These are phyloP conservation scores for Cryptococcus hybrid DNA, from an alignment of 1,284 basidiomycete genomes.

Conservation along the genomic window DNA sequence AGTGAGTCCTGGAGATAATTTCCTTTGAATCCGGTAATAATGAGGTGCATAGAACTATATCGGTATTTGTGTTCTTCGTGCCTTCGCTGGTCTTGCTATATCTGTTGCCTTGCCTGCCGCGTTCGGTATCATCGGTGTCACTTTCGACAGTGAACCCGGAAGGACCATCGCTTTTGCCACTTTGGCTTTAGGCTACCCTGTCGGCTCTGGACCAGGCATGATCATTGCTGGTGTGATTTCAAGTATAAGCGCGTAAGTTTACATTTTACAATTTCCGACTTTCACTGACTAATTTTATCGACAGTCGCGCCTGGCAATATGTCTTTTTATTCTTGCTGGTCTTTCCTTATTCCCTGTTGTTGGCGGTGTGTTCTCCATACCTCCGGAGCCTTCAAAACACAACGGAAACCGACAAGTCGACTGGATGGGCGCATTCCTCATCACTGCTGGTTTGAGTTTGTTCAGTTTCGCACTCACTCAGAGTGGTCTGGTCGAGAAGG, in stretches of 20 bases:
- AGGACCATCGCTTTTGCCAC: conserved; percentile 65
- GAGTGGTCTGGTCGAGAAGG: conserved; percentile 20
- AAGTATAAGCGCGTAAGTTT: conserved; percentile 10
- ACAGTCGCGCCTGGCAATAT: conserved; percentile 33
- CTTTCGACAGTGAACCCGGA: conserved; percentile 48
- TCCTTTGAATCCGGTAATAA: not conserved
- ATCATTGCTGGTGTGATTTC: conserved; percentile 65
- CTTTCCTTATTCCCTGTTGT: conserved; percentile 57
- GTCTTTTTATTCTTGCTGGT: conserved; percentile 51
- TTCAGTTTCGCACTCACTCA: conserved; percentile 33
- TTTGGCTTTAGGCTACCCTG: conserved; percentile 68
- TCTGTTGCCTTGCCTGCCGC: conserved; percentile 28
- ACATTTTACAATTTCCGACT: not conserved
- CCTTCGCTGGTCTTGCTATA: conserved; percentile 24
- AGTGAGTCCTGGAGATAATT: conserved; percentile 2
- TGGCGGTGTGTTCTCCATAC: conserved; percentile 58
- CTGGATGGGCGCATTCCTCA: conserved; percentile 31
- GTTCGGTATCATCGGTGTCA: conserved; percentile 27
- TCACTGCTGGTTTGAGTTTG: conserved; percentile 30
- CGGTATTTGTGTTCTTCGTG: conserved; percentile 27
- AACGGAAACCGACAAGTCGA: conserved; percentile 22
- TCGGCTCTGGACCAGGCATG: conserved; percentile 55
- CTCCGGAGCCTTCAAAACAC: conserved; percentile 49
- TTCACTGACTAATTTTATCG: not conserved
- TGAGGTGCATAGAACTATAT: conserved; percentile 11